Evolutionary conservation across 2,329 filamentous ascomycete genomes (phyloP).

Genomic region (Nothopassalora personata): DNA sequence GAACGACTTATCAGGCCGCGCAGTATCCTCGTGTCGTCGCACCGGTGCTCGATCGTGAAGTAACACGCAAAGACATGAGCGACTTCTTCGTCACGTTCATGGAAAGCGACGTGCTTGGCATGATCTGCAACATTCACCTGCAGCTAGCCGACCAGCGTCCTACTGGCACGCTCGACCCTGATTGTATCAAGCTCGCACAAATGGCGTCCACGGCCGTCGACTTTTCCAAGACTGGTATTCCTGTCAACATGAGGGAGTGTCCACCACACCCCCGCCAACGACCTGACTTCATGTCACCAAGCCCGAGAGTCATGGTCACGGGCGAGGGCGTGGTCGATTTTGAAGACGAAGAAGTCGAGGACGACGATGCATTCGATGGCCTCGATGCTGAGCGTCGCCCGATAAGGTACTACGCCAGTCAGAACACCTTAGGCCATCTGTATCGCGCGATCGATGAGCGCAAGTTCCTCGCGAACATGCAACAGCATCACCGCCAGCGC

Average conservation of each 20-base stretch:
- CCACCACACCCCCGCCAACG: constrained; percentile 37
- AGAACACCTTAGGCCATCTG: constrained; percentile 63
- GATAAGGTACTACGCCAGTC: constrained; percentile 59
- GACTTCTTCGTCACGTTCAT: constrained; percentile 78
- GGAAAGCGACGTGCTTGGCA: constrained; percentile 40
- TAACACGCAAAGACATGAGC: constrained; percentile 63
- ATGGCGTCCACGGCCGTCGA: constrained; percentile 38
- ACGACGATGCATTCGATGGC: constrained; percentile 39
- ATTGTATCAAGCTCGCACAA: constrained; percentile 36
- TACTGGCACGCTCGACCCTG: constrained; percentile 29
- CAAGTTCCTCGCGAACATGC: constrained; percentile 54
- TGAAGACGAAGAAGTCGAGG: constrained; percentile 42
- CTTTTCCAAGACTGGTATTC: constrained; percentile 55
- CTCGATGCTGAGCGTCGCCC: constrained; percentile 26
- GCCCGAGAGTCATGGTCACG: constrained; percentile 41
- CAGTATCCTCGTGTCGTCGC: constrained; percentile 61
- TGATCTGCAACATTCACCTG: constrained; percentile 39
- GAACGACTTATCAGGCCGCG: constrained; percentile 51
- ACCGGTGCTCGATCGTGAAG: constrained; percentile 54
- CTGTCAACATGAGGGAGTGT: constrained; percentile 43
- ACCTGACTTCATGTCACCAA: constrained; percentile 52
- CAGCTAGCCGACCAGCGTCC: constrained; percentile 36
- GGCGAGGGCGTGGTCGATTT: constrained; percentile 46
- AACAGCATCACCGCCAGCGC: constrained; percentile 17
- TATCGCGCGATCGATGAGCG: constrained; percentile 70